Conservation (phyloP, 108 stramenopile genomes). For the Cyclostephanos tholiformis region DNA sequence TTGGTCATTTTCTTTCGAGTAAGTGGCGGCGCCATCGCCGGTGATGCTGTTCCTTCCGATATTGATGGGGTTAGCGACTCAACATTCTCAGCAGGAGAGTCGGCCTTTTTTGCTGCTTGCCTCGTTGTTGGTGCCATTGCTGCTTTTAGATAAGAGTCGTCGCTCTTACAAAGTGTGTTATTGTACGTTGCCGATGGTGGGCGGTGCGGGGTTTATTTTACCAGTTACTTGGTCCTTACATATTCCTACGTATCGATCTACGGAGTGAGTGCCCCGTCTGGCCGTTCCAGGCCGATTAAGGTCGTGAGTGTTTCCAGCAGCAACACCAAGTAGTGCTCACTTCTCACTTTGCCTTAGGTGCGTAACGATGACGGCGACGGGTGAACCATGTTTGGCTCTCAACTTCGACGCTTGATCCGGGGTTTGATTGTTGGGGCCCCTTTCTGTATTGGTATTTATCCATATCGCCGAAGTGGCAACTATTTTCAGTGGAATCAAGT, state of each 20-base stretch:
- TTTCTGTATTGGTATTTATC: too few relatives aligned
- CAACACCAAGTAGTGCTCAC: too few relatives aligned
- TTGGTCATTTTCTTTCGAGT: not conserved
- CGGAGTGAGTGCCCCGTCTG: not conserved
- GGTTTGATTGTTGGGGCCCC: too few relatives aligned
- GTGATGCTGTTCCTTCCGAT: not conserved
- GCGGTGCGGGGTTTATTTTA: too few relatives aligned
- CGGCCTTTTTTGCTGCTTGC: not conserved
- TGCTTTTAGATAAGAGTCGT: too few relatives aligned
- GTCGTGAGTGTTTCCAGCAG: too few relatives aligned
- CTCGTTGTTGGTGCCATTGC: not conserved
- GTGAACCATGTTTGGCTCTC: not conserved
- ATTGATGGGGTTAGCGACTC: not conserved
- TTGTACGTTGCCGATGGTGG: not conserved
- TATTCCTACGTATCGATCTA: not conserved
- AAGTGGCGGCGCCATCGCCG: not conserved
- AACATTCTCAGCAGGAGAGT: not conserved
- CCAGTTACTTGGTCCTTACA: conserved; percentile 32
- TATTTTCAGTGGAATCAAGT: too few relatives aligned
- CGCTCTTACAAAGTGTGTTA: too few relatives aligned
- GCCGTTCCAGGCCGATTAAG: too few relatives aligned
- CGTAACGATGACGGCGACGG: conserved; percentile 26
- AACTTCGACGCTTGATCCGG: not conserved
- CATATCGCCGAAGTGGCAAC: not conserved
- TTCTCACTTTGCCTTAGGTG: conserved; percentile 63